phyloP scores from a whole-genome alignment of 371 early-diverging fungal genomes.

The Capniomyces stellatus region DNA sequence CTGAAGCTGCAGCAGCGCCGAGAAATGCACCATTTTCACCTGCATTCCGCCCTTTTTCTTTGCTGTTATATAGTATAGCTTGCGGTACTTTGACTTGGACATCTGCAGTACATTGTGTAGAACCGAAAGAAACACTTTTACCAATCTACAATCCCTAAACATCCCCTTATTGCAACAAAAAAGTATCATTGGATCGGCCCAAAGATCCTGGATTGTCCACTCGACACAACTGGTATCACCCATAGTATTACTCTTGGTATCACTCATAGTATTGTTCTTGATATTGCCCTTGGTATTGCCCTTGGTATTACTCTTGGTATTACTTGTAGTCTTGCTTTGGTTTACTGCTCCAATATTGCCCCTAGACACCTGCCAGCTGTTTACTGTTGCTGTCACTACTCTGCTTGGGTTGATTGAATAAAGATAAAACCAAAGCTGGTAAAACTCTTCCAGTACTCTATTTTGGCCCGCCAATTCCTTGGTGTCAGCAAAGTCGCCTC shows the following conservation, averaged over 20 bases:
- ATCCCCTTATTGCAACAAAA: conserved; percentile 25
- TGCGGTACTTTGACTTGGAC: conserved; percentile 20
- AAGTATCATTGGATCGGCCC: conserved; percentile 27
- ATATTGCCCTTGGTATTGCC: too few species aligned
- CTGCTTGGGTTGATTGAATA: conserved; percentile 26
- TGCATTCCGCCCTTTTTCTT: conserved; percentile 7
- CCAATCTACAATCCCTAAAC: conserved; percentile 19
- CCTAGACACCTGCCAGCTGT: conserved; percentile 19
- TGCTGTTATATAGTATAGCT: conserved; percentile 8
- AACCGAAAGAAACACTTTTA: conserved; percentile 24
- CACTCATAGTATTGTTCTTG: too few species aligned
- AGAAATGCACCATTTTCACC: conserved; percentile 22
- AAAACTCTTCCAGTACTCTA: conserved; percentile 6
- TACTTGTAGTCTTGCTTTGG: too few species aligned
- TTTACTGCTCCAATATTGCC: too few species aligned
- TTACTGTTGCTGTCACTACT: conserved; percentile 20
- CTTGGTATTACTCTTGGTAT: conserved; percentile 7
- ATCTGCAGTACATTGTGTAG: conserved; percentile 24
- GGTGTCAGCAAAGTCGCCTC: conserved; percentile 6
- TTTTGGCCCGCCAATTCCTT: conserved; percentile 6
- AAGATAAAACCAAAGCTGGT: conserved; percentile 22
- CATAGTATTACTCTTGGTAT: too few species aligned
- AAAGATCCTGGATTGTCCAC: conserved; percentile 23
- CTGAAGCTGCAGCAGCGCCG: conserved; percentile 28
- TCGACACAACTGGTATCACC: too few species aligned